These are phyloP conservation scores for Scheffersomyces spartinae DNA, from an alignment of 805 yeast species.

Conservation along the genomic window DNA sequence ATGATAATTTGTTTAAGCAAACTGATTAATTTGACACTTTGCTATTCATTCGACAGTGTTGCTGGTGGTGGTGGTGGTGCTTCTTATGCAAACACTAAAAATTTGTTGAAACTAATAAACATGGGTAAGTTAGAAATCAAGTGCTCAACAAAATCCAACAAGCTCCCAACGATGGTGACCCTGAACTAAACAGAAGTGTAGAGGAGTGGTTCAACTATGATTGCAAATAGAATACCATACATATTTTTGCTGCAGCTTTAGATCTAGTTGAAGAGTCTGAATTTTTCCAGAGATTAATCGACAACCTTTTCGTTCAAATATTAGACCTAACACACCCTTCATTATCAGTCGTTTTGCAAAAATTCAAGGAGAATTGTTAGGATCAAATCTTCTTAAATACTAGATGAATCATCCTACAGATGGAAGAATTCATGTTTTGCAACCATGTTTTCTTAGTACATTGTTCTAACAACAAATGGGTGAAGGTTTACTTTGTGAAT, in stretches of 20 bases:
- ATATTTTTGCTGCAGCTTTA: conserved; percentile 47
- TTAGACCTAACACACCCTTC: conserved; percentile 13
- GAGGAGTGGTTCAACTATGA: conserved; percentile 31
- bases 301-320: conserved; percentile 9
- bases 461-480: no score
- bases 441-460: no score
- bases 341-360: conserved; percentile 17
- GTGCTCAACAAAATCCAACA: conserved; percentile 43
- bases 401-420: no score
- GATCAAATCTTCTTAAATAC: no score
- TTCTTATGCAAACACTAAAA: conserved; percentile 23
- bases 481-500: no score
- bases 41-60: conserved; percentile 28
- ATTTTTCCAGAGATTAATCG: conserved; percentile 9
- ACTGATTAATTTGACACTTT: conserved; percentile 27
- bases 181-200: conserved; percentile 46
- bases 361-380: conserved; percentile 19
- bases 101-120: conserved; percentile 40
- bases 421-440: no score
- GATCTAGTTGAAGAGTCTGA: conserved; percentile 29
- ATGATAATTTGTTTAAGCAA: no score
- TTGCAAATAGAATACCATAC: conserved; percentile 48
- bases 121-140: conserved; percentile 53
- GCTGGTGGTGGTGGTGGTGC: conserved; percentile 10
- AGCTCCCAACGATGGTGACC: conserved; percentile 25